A percentile compares a stretch with the other conserved stretches of the same genome.
Evolutionary conservation across 2,329 filamentous ascomycete species (phyloP).

Genomic region (Nectriaceae sp.): DNA sequence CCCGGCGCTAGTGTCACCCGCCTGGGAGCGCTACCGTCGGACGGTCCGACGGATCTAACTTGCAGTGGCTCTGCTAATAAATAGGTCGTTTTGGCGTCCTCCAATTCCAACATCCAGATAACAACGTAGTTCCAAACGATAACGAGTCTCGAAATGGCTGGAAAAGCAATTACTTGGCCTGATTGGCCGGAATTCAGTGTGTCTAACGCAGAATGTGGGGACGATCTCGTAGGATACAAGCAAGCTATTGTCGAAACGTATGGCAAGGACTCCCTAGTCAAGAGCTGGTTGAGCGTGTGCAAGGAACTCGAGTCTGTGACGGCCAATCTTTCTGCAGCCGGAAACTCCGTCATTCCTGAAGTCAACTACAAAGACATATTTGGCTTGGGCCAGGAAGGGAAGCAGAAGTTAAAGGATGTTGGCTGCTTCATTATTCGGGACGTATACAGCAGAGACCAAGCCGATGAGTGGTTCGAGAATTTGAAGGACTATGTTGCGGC

Average conservation of each 20-base stretch:
- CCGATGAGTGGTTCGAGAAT: background rate
- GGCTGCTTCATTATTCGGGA: constrained; percentile 2
- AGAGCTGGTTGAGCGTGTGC: constrained; percentile 2
- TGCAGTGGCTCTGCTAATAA: background rate
- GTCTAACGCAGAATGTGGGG: constrained; percentile 1
- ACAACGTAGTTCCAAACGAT: background rate
- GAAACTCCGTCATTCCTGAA: constrained; percentile 6
- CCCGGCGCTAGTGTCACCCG: background rate
- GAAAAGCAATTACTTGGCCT: background rate
- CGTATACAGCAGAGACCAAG: background rate
- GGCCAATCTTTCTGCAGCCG: background rate
- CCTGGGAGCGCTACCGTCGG: background rate
- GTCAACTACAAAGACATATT: background rate
- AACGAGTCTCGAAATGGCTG: background rate
- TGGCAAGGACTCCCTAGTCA: background rate
- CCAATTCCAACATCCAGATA: background rate
- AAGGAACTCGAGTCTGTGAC: constrained; percentile 1
- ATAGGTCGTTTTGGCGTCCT: background rate
- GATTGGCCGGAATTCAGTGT: constrained; percentile 1
- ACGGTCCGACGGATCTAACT: background rate
- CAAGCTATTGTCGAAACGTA: background rate
- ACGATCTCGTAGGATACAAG: constrained; percentile 4
- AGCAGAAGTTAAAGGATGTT: background rate
- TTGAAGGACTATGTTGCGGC: background rate
- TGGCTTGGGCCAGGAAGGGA: background rate